These are phyloP conservation scores for Arthroderma uncinatum DNA, from an alignment of 2,329 filamentous ascomycete genomes.

Conservation along the genomic window DNA sequence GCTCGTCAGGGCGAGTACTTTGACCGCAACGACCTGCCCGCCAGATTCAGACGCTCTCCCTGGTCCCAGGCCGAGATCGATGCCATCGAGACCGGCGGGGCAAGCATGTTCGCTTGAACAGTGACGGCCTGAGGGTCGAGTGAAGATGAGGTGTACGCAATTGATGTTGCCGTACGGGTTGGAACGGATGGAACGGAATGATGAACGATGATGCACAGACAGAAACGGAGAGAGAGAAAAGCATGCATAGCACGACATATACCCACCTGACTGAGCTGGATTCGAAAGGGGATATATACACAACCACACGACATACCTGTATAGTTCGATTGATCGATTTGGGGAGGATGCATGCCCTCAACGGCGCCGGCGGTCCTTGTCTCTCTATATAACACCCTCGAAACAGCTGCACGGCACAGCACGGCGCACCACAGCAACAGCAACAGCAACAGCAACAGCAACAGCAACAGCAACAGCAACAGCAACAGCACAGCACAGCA, in stretches of 20 bases:
- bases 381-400: neutral
- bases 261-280: constrained; percentile 1
- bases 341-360: neutral
- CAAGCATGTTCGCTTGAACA: constrained; percentile 47
- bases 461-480: neutral
- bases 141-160: neutral
- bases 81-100: constrained; percentile 86
- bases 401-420: too few species aligned
- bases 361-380: neutral
- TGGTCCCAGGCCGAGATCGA: constrained; percentile 82
- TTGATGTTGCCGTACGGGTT: neutral
- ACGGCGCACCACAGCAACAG: too few species aligned
- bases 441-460: neutral
- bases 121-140: neutral
- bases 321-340: neutral
- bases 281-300: constrained; percentile 1
- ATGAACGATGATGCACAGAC: neutral
- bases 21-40: constrained; percentile 77
- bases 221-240: neutral
- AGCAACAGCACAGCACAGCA: neutral
- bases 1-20: constrained; percentile 68
- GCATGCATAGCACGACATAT: neutral
- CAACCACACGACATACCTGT: neutral
- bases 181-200: neutral
- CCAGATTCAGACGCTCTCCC: constrained; percentile 64